These are phyloP conservation scores for Tuber microsphaerosporum DNA, from an alignment of 495 filamentous ascomycete genomes.

Conservation along the genomic window DNA sequence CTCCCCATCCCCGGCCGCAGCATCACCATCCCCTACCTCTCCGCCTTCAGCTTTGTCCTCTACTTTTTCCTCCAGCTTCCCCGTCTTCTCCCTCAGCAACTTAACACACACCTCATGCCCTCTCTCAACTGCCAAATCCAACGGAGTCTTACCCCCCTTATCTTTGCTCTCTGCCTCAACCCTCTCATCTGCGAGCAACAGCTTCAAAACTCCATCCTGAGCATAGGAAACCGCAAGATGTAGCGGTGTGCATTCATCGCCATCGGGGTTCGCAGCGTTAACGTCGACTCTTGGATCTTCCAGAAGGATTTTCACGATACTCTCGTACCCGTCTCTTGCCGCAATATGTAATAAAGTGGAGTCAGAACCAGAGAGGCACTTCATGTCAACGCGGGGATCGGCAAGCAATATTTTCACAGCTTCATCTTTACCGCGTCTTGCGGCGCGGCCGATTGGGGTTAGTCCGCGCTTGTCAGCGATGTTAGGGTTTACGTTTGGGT, in stretches of 20 bases:
- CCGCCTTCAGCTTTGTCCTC: neutral
- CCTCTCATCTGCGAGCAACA: neutral
- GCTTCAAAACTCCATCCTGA: neutral
- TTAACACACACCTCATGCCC: constrained; percentile 3
- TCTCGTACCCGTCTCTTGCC: neutral
- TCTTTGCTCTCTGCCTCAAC: neutral
- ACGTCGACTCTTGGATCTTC: neutral
- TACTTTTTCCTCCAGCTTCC: neutral
- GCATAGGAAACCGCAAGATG: neutral
- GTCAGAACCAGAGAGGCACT: neutral
- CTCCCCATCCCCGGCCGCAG: neutral
- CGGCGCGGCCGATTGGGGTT: constrained; percentile 2
- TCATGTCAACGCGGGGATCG: neutral
- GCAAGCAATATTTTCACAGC: neutral
- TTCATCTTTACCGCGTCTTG: neutral
- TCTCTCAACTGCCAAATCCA: neutral
- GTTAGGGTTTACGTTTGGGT: neutral
- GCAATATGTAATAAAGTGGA: neutral
- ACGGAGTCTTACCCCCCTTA: neutral
- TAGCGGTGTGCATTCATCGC: neutral
- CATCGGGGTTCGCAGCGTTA: neutral
- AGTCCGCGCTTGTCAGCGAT: constrained; percentile 1
- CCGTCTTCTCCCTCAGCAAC: neutral
- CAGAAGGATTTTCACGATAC: constrained; percentile 3
- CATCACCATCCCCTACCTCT: neutral